A percentile compares a stretch with the other conserved stretches of the same genome.
phyloP scores from a whole-genome alignment of 2,329 filamentous ascomycete genomes.

The Colletotrichum orbiculare region DNA sequence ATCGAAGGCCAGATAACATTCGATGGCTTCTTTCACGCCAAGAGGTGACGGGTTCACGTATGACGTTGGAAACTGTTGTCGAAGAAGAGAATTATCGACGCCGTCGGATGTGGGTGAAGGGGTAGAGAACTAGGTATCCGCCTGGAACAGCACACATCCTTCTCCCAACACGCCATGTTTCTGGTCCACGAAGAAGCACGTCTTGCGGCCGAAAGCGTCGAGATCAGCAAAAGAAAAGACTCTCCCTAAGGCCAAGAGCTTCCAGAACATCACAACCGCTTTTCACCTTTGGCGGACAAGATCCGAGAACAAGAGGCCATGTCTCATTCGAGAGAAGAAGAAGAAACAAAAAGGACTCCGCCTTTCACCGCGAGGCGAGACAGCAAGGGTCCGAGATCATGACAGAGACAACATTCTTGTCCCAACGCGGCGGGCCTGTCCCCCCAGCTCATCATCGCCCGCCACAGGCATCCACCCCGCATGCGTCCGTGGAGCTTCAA shows the following conservation, averaged over 20 bases:
- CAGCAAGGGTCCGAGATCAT: no score
- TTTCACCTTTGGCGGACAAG: not conserved
- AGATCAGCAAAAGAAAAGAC: conserved; percentile 14
- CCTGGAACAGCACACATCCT: no score
- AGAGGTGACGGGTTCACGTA: not conserved
- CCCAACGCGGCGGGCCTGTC: conserved; percentile 12
- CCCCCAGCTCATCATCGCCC: conserved; percentile 8
- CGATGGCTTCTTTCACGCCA: not conserved
- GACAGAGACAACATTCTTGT: conserved; percentile 2
- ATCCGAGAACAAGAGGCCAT: conserved; percentile 7
- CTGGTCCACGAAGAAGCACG: no score
- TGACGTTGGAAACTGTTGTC: not conserved
- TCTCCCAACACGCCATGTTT: no score
- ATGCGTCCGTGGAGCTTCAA: conserved; percentile 5
- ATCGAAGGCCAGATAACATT: not conserved
- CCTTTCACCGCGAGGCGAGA: not conserved
- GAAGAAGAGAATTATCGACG: no score
- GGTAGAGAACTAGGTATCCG: no score
- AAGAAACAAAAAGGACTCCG: no score
- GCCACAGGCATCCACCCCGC: not conserved
- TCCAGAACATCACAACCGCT: conserved; percentile 13
- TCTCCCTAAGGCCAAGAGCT: not conserved
- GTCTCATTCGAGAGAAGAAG: not conserved
- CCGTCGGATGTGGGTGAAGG: no score
- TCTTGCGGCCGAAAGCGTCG: conserved; percentile 13